Conservation (phyloP, 768 basidiomycete genomes). For the Fomitopsis pulvina region DNA sequence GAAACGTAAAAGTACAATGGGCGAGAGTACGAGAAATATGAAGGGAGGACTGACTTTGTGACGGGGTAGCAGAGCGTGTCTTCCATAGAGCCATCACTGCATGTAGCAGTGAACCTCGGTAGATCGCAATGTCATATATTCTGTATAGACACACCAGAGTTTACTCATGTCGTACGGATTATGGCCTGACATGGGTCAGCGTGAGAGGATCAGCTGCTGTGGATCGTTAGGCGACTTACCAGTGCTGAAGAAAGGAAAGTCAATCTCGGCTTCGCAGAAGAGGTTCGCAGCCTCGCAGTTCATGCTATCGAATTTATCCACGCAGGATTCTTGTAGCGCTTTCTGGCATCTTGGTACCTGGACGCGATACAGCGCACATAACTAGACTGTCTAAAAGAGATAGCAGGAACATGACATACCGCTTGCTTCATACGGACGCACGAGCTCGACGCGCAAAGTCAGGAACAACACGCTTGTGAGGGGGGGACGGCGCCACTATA, state of each 20-base stretch:
- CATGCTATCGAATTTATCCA: slow-evolving; percentile 37
- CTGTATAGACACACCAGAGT: slow-evolving; percentile 30
- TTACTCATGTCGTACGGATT: slow-evolving; percentile 70
- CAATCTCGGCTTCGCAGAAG: slow-evolving; percentile 31
- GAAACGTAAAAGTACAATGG: neutral
- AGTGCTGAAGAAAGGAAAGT: slow-evolving; percentile 20
- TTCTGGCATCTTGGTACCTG: slow-evolving; percentile 39
- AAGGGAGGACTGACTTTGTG: slow-evolving; percentile 28
- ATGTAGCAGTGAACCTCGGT: neutral
- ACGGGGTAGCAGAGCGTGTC: slow-evolving; percentile 56
- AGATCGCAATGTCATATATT: neutral
- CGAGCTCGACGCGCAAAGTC: slow-evolving; percentile 20
- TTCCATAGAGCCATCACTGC: slow-evolving; percentile 33
- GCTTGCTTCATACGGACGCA: slow-evolving; percentile 39
- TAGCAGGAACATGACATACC: slow-evolving; percentile 19
- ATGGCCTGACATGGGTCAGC: slow-evolving; percentile 23
- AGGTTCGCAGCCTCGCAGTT: slow-evolving; percentile 32
- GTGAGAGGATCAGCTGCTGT: neutral
- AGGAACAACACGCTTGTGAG: no score
- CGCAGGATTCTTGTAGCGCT: slow-evolving; percentile 30
- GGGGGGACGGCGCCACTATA: no score
- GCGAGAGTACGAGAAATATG: neutral
- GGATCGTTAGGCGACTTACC: slow-evolving; percentile 18
- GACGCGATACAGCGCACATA: neutral
- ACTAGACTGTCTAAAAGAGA: neutral